Evolutionary conservation across 2,329 filamentous ascomycete genomes (phyloP).

Genomic region (Saccharata proteae): DNA sequence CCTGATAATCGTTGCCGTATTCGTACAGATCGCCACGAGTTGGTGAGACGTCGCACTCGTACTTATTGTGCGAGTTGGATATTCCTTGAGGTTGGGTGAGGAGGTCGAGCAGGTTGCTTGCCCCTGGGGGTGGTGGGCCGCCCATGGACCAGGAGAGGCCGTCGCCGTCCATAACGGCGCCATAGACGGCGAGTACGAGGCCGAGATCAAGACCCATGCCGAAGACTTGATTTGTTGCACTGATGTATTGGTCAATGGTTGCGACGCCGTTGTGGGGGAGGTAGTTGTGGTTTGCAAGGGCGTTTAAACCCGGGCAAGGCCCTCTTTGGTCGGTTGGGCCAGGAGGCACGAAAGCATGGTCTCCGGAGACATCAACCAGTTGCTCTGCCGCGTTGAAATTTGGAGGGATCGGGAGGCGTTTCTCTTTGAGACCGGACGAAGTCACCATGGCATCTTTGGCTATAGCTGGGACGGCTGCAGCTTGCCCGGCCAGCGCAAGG

Average conservation of each 20-base stretch:
- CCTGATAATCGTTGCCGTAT: slow-evolving; percentile 2
- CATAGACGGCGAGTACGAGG: slow-evolving; percentile 2
- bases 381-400: slow-evolving; percentile 4
- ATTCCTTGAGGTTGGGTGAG: slow-evolving; percentile 4
- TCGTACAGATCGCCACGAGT: slow-evolving; percentile 3
- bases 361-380: slow-evolving; percentile 3
- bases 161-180: slow-evolving; percentile 4
- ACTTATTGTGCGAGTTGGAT: slow-evolving; percentile 3
- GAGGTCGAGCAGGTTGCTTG: slow-evolving; percentile 1
- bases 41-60: slow-evolving; percentile 1
- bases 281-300: slow-evolving; percentile 4
- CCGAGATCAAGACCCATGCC: slow-evolving; percentile 3
- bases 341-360: slow-evolving; percentile 1
- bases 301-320: slow-evolving; percentile 4
- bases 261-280: slow-evolving; percentile 2
- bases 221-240: slow-evolving; percentile 3
- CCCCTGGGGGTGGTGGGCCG: background rate
- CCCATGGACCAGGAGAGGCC: slow-evolving; percentile 4
- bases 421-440: slow-evolving; percentile 4
- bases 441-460: background rate
- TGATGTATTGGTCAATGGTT: slow-evolving; percentile 1
- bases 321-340: slow-evolving; percentile 1
- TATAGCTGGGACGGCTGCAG: slow-evolving; percentile 2
- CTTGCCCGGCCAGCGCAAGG: slow-evolving; percentile 1
- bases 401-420: background rate